Evolutionary conservation across 805 yeast genomes (phyloP).

Genomic region (Pichia californica): DNA sequence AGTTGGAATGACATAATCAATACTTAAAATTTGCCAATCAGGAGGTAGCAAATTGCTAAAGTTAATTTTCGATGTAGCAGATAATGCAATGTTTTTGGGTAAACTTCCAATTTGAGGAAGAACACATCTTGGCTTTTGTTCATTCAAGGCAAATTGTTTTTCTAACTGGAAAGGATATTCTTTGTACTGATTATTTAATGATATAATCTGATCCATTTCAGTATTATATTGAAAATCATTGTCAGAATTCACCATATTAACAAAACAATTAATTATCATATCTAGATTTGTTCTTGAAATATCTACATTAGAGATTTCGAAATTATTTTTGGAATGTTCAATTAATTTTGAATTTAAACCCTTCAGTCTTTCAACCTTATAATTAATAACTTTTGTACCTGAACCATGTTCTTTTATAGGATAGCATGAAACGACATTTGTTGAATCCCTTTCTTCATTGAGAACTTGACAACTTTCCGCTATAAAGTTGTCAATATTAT

Average conservation of each 20-base stretch:
- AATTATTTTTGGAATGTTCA: background rate
- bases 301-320: slow-evolving; percentile 4
- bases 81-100: no score
- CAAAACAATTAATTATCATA: slow-evolving; percentile 10
- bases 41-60: slow-evolving; percentile 31
- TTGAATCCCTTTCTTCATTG: no score
- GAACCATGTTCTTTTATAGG: slow-evolving; percentile 45
- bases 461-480: no score
- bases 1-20: slow-evolving; percentile 53
- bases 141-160: slow-evolving; percentile 16
- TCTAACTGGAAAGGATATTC: slow-evolving; percentile 10
- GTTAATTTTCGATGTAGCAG: slow-evolving; percentile 1
- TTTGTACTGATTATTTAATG: slow-evolving; percentile 7
- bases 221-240: background rate
- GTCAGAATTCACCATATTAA: slow-evolving; percentile 7
- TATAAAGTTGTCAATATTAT: background rate
- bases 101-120: slow-evolving; percentile 11
- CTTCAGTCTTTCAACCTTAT: slow-evolving; percentile 27
- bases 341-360: background rate
- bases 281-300: slow-evolving; percentile 4
- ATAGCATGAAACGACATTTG: slow-evolving; percentile 32
- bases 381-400: slow-evolving; percentile 38
- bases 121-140: slow-evolving; percentile 15
- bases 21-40: slow-evolving; percentile 51
- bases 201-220: background rate